Evolutionary conservation across 1,284 basidiomycete species (phyloP), one percentile per base, ranked within the genome.

Genomic region (Spongiforma sp.): DNA sequence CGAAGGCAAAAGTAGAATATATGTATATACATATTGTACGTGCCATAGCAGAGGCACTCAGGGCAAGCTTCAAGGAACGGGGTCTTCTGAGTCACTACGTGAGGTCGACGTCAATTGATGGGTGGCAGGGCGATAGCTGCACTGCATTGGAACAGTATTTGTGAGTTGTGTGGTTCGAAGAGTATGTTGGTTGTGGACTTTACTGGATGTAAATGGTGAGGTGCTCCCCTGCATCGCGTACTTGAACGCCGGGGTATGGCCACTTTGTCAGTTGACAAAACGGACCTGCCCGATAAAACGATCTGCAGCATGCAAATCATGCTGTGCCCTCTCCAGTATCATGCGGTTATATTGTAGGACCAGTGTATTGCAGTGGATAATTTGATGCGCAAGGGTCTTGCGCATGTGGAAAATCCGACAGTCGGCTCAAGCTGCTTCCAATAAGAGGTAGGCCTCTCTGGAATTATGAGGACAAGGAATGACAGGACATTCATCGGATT

Each of bases 301-400:
- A 33, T 60, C 59, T 12, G 59, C 50, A 24, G 19, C 28, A 32
- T 19, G 28, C 5, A 54, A 5, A 10, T 60, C 50, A 21, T 21
- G 11, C 21, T 60, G 59, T 26, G 30, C n/a, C 37, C 30, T 26
- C 8, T 60, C 59, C 48, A 60, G 17, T 5, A 54, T 21, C 19
- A 41, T 43, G 9, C 37, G 21, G 21, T 60, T 54, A 30, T 60
- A 60, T 12, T 54, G 50, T 15, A 60, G 17, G 5, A 60, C 17
- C 2, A 62, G 55, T 4, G 28, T 62, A 24, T 62, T 62, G 12
- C 9, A 24, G 5, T 62, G 60, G 43, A 62, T 37, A 5, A 62
- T 37, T 21, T 62, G 60, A 19, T 15, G 46, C 2, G 12, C 32
- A 32, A 62, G 60, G 11, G 21, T 19, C 39, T 48, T n/a, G 15